These are phyloP conservation scores for Trichoderma asperellum DNA, from an alignment of 2,329 filamentous ascomycete genomes.

Conservation along the genomic window DNA sequence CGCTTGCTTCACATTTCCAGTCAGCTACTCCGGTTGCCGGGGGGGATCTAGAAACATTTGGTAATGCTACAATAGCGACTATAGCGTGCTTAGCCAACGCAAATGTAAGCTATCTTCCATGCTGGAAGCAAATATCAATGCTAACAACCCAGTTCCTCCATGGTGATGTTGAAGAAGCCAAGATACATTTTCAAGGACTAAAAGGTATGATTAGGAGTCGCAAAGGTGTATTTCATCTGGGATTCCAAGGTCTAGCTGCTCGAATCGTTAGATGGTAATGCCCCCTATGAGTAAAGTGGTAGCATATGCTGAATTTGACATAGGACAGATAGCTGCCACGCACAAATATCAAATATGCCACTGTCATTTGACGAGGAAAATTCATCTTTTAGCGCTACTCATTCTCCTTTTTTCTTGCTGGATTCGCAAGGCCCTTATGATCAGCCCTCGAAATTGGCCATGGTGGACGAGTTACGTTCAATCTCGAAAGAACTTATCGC, in stretches of 20 bases:
- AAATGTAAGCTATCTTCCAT: not conserved
- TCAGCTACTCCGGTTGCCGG: too few relatives aligned
- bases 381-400: not conserved
- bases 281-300: not conserved
- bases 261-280: conserved; percentile 13
- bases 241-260: not conserved
- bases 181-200: not conserved
- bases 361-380: not conserved
- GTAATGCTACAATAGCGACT: not conserved
- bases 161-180: conserved; percentile 6
- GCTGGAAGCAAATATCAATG: too few relatives aligned
- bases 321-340: conserved; percentile 16
- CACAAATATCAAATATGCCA: not conserved
- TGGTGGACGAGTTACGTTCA: not conserved
- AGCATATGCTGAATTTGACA: not conserved
- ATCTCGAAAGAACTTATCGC: not conserved
- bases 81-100: conserved; percentile 10
- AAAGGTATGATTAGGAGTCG: not conserved
- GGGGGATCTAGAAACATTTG: not conserved
- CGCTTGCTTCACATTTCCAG: not conserved
- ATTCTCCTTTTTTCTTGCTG: not conserved
- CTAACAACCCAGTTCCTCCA: not conserved
- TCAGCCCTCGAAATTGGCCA: not conserved
- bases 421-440: not conserved
- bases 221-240: not conserved